phyloP scores from a whole-genome alignment of 345 rosid genomes.

The Ailanthus altissimus region DNA sequence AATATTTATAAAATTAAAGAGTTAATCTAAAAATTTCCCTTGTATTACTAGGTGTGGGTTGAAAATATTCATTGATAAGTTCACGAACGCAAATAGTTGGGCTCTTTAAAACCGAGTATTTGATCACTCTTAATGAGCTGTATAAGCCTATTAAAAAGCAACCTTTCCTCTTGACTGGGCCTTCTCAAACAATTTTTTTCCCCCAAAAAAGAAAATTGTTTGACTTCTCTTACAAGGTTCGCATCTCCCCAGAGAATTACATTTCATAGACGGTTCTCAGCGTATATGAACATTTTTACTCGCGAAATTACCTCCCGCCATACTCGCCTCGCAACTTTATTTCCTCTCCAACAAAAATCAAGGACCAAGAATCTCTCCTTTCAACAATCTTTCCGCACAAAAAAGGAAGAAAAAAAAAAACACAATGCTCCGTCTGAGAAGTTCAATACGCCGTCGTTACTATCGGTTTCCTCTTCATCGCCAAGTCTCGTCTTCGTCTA shows the following conservation, averaged over 20 bases:
- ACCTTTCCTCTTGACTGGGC: neutral
- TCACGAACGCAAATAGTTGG: neutral
- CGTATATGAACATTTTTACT: neutral
- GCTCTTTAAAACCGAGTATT: neutral
- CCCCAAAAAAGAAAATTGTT: neutral
- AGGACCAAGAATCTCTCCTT: neutral
- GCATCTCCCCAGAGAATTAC: constrained; percentile 4
- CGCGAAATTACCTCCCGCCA: constrained; percentile 29
- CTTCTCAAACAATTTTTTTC: neutral
- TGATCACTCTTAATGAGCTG: neutral
- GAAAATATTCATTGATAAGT: neutral
- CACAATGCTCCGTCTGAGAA: constrained; percentile 52
- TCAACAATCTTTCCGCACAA: neutral
- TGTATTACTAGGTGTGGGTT: too few species aligned
- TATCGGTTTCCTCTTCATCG: constrained; percentile 37
- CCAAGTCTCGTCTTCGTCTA: constrained; percentile 44
- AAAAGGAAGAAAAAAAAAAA: neutral
- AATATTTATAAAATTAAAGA: too few species aligned
- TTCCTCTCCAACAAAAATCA: neutral
- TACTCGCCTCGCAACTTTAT: neutral
- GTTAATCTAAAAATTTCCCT: too few species aligned
- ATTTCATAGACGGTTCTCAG: neutral
- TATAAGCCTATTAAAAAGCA: neutral
- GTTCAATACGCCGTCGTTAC: constrained; percentile 44
- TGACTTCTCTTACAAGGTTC: neutral